Base-by-base conservation (phyloP, 2,329 filamentous ascomycete genomes). In the Fusarium papillatum region DNA sequence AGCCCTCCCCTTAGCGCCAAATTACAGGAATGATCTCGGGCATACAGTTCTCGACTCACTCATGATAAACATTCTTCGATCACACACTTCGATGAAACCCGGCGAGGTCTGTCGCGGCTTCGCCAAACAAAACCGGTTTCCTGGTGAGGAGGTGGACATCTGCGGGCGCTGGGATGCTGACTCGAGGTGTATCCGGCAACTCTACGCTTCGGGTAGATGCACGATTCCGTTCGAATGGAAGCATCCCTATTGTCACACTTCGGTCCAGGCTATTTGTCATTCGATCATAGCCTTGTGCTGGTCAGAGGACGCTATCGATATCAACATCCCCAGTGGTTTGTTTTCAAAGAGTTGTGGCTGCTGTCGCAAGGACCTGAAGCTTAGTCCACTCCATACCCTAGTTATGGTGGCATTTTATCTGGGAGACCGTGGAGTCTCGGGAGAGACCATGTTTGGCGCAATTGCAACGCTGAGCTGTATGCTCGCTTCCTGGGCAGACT, bases 401-500 rank as follows among this genome's bases (percentile, higher is more conserved):
- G 59, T 62, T 17, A 38, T 62, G 24, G 38, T 62, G 17, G 59
- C 59, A 14, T 62, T 62, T 19, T 43, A 41, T 39, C 34, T 62
- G 7, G 59, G 59, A 13, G 22, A 14, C 5, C 24, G 11, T 19
- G 59, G 59, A 1, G 5, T 8, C 24, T 2, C 24, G 1, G 38
- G 38, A 2, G 59, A 62, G 59, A 62, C 59, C 8, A 31, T 62
- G 59, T 62, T 62, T 31, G 59, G 59, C 8, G 36, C 13, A 7
- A 62, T 62, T 26, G 59, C 59, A 43, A 62, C 59, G 11, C 1
- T 62, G 2, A 22, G 22, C 24, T 43, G 59, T 0, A 43, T 62
- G 59, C 59, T 62, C 0, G 17, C 36, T 2, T 0, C 8, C 0
- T 0, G 1, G 0, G 38, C 59, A 39, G 0, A 61, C 11, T 24